These are phyloP conservation scores for Hexamita inflata DNA, from an alignment of 208 protist genomes.

Conservation along the genomic window DNA sequence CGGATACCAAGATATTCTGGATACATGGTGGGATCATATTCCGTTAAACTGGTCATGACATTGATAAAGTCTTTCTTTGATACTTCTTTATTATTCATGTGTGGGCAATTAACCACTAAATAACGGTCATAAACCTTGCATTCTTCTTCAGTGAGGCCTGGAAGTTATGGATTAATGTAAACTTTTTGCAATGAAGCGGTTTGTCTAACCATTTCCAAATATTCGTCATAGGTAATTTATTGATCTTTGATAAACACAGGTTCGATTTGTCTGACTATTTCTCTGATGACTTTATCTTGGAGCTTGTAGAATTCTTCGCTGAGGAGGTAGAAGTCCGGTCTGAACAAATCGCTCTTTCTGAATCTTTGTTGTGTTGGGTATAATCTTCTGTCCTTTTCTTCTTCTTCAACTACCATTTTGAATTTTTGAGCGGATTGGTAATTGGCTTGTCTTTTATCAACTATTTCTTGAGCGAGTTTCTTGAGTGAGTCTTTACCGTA, in stretches of 20 bases:
- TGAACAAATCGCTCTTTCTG: not conserved
- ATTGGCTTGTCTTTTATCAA: not conserved
- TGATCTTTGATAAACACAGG: not conserved
- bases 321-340: slow-evolving; percentile 9
- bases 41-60: not conserved
- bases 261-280: not conserved
- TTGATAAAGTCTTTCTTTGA: not conserved
- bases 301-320: not conserved
- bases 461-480: not conserved
- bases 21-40: slow-evolving; percentile 14
- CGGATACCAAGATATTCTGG: not conserved
- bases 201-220: not conserved
- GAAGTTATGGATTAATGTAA: not conserved
- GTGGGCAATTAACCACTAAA: not conserved
- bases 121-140: not conserved
- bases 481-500: not conserved
- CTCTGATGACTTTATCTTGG: not conserved
- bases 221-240: not conserved
- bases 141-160: slow-evolving; percentile 10
- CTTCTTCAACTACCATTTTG: too few species aligned
- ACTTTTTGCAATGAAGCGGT: not conserved
- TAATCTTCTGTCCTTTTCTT: not conserved
- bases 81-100: slow-evolving; percentile 22
- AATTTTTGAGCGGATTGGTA: not conserved
- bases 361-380: not conserved